Evolutionary conservation across 1,284 basidiomycete species (phyloP).

Genomic region (Binderoboletus segoi): DNA sequence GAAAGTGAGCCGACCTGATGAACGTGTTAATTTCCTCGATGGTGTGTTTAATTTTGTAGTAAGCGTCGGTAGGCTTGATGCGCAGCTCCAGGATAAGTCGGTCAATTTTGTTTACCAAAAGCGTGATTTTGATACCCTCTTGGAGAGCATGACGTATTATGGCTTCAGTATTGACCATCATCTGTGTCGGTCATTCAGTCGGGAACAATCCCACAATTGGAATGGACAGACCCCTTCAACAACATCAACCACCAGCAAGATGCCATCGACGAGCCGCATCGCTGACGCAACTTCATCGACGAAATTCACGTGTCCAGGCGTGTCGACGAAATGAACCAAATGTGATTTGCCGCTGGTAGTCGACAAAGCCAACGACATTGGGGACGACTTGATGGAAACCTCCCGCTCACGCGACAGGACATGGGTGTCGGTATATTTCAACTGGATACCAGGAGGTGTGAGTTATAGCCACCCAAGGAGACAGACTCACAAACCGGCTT

Average conservation of each 20-base stretch:
- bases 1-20: conserved; percentile 65
- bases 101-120: conserved; percentile 98
- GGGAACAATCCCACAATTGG: background rate
- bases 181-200: conserved; percentile 44
- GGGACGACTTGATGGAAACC: conserved; percentile 96
- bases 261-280: conserved; percentile 90
- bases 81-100: conserved; percentile 95
- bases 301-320: conserved; percentile 98
- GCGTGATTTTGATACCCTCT: conserved; percentile 88
- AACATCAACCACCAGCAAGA: conserved; percentile 92
- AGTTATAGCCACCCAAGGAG: conserved; percentile 19
- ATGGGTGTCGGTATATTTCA: conserved; percentile 96
- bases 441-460: conserved; percentile 41
- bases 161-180: conserved; percentile 89
- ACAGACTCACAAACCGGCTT: conserved; percentile 60
- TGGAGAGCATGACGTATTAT: conserved; percentile 86
- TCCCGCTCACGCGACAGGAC: conserved; percentile 84
- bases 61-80: conserved; percentile 94
- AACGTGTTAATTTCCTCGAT: conserved; percentile 98
- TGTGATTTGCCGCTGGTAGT: conserved; percentile 93
- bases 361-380: conserved; percentile 90
- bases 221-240: conserved; percentile 81
- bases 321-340: conserved; percentile 93
- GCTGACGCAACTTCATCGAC: conserved; percentile 93
- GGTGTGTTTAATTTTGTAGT: conserved; percentile 98